Percentiles rank a stretch among this genome's conserved stretches.
These are phyloP conservation scores for Aspergillus sojae DNA, from an alignment of 2,329 filamentous ascomycete genomes.

Conservation along the genomic window DNA sequence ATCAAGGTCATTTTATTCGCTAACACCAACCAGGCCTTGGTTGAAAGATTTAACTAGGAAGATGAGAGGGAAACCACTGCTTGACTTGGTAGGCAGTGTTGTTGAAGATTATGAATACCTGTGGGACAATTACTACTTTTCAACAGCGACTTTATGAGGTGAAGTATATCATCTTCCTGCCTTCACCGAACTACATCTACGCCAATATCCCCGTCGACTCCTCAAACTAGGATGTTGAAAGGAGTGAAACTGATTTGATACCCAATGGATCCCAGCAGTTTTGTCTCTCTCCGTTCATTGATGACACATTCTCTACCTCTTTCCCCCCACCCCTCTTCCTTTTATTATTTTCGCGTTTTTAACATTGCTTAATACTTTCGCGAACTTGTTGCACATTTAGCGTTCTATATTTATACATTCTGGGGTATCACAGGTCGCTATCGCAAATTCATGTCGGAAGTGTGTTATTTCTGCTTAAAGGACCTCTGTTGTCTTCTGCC, in stretches of 20 bases:
- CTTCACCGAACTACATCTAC: not conserved
- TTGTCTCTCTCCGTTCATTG: not conserved
- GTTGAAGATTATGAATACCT: conserved; percentile 96
- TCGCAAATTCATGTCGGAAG: not conserved
- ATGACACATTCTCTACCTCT: not conserved
- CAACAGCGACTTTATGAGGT: conserved; percentile 58
- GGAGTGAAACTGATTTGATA: conserved; percentile 6
- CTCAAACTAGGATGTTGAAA: not conserved
- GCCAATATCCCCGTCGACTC: not conserved
- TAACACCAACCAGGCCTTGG: conserved; percentile 52
- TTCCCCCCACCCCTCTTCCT: not conserved
- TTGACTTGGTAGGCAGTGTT: conserved; percentile 80
- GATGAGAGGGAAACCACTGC: conserved; percentile 71
- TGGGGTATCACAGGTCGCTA: conserved; percentile 29
- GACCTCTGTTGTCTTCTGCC: conserved; percentile 67
- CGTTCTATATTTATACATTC: not conserved
- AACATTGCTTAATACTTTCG: conserved; percentile 1
- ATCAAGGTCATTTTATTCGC: conserved; percentile 12
- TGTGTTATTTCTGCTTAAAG: conserved; percentile 56
- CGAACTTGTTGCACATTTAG: not conserved
- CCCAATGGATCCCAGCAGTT: conserved; percentile 8
- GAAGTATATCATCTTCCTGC: not conserved
- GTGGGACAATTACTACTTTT: conserved; percentile 98
- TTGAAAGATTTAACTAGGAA: conserved; percentile 71
- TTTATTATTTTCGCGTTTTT: not conserved